Evolutionary conservation across 2,329 filamentous ascomycete species (phyloP), one percentile per base, ranked within the genome.

Genomic region (Tympanopsis confertula): DNA sequence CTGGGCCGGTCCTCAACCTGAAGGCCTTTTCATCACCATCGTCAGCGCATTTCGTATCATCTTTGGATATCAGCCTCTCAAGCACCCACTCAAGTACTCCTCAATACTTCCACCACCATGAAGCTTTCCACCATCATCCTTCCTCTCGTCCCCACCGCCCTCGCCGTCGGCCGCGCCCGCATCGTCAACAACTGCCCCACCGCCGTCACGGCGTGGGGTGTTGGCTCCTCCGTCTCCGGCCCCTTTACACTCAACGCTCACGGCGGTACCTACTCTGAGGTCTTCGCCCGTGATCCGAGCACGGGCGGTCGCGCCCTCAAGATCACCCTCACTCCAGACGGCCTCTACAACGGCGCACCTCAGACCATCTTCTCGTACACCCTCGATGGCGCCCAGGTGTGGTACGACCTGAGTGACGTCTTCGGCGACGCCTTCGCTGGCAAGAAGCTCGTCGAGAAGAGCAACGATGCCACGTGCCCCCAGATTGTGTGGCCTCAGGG

Each of bases 141-240:
- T n/a, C n/a, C n/a, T n/a, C 37, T 35, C 30, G 38, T 42, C 19
- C 19, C 15, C 36, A 40, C 40, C 30, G 20, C 43, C 36, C 29
- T 38, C 30, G 41, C 43, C 30, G 22, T 48, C 37, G 58, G 58
- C 38, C 41, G 49, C 22, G 58, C 58, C 14, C 45, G 55, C 13
- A 47, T 62, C 15, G 18, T 39, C 17, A 62, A 62, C 45, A 40
- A 50, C 39, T 62, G 59, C 50, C 5, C 35, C 0, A 38, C 41
- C 35, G 45, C 50, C 12, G 42, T 59, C 36, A 61, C 58, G 38
- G 40, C 61, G 39, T 61, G 57, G 57, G 56, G 55, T 13, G 58
- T 62, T 3, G 52, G 50, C 24, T 46, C 50, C 10, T 38, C 33
- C 10, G 42, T 54, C 29, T 42, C 41, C 13, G 42, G 50, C 3